Conservation (phyloP, 2,329 filamentous ascomycete species). For the Cercospora citrullina region DNA sequence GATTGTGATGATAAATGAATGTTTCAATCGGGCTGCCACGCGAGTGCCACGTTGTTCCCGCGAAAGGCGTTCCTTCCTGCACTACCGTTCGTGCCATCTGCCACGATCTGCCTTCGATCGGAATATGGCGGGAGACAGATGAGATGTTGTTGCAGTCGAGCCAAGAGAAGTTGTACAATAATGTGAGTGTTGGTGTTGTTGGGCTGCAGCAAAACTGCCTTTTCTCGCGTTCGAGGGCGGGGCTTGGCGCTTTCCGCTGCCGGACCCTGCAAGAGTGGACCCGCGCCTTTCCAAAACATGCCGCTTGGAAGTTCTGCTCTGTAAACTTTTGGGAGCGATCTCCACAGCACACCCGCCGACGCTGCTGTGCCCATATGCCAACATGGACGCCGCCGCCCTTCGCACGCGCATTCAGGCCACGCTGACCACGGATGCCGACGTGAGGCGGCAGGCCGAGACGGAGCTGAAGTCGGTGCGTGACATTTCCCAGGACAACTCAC, state of each 20-base stretch:
- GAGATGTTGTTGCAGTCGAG: not conserved
- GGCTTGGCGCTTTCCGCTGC: not conserved
- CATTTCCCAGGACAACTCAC: not conserved
- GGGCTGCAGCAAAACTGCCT: not conserved
- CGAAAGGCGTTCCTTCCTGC: not conserved
- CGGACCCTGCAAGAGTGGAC: not conserved
- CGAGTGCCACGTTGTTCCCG: not conserved
- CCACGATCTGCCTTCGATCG: not conserved
- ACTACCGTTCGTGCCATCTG: not conserved
- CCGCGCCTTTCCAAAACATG: not conserved
- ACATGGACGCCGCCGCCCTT: constrained; percentile 73
- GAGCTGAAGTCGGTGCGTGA: constrained; percentile 75
- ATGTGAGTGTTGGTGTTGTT: not conserved
- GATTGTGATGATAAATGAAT: not conserved
- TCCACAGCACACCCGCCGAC: not conserved
- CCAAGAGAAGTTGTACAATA: not conserved
- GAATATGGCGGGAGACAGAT: not conserved
- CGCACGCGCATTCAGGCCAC: constrained; percentile 76
- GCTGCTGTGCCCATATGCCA: constrained; percentile 5
- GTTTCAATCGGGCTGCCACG: not conserved
- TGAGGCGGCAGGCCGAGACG: constrained; percentile 73
- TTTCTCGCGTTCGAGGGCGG: not conserved
- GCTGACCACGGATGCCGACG: constrained; percentile 71
- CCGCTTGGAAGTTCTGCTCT: not conserved
- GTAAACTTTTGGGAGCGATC: constrained; percentile 1